Base-by-base conservation (phyloP, 1,284 basidiomycete species). In the Tylopilus sp. region DNA sequence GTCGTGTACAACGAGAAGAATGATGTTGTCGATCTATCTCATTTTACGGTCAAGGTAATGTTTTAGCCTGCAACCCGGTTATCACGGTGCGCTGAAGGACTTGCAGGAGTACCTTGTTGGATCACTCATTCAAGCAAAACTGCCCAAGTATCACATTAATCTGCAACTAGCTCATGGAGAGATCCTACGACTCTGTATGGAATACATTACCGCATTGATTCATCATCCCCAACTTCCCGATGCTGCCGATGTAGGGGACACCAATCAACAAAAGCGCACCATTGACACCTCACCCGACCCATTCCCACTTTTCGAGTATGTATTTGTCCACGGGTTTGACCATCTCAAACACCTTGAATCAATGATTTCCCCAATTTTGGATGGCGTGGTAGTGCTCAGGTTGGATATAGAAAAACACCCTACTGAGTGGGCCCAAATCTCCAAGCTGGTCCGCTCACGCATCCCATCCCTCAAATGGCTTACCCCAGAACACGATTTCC, bases 1-100 rank as follows among this genome's bases (percentile, higher is more conserved):
- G 61, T 57, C 55, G 24, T 19, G 4, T 24, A 57, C 32, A 10
- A 24, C 15, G 49, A 32, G 9, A 8, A 41, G 38, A 62, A 29
- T 2, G 51, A 41, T 16, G 19, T 57, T 12, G 4, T 62, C 2
- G 16, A 29, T 5, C 56, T 62, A 1, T 62, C 61, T 2, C 61
- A 62, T 44, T 62, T 57, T 32, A 47, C 47, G n/a, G 47, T 47
- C 22, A 47, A 47, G 47, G 47, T 47, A n/a, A 22, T 22, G 12
- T 8, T n/a, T 9, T n/a, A 47, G 1, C 10, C 22, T 2, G 7
- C n/a, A n/a, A n/a, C n/a, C n/a, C n/a, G 15, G 38, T n/a, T 47
- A 9, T 47, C 13, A 10, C 9, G 9, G 22, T n/a, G 8, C 9
- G 8, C 19, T 47, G n/a, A 47, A 10, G 47, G n/a, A 47, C 12